Base-by-base conservation (phyloP, 331 rosid species). In the Stylosanthes scabra region DNA sequence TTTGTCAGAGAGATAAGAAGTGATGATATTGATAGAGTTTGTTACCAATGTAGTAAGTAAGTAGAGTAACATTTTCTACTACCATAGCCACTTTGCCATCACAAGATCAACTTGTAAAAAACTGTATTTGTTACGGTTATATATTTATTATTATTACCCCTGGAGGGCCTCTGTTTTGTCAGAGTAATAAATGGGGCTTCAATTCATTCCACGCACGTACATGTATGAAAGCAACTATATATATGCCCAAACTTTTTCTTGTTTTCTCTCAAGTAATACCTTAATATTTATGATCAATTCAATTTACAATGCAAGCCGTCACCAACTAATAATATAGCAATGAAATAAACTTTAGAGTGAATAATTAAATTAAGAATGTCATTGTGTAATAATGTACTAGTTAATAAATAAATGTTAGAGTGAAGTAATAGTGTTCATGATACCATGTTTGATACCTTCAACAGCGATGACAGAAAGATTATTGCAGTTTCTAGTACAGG, bases 81-180 rank as follows among this genome's bases (percentile, higher is more conserved):
- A 0, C 59, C 58, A 40, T n/a, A 47, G 34, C 12, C 27, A 20
- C 46, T 75, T 65, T 75, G 27, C 55, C 28, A 81, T 82, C 82
- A 81, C 85, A 81, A 25, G 41, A 29, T 76, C 58, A 76, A 81
- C 85, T 81, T 59, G 66, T 59, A 65, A 70, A 70, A 76, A 4
- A 1, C 3, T 2, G 12, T 54, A 47, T 52, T 50, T 3, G 76
- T 78, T 66, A 29, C 9, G 74, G 59, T 72, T 66, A 39, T 66
- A 68, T 50, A 9, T 60, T 29, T 58, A 60, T 25, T n/a, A 8
- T 34, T 34, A 34, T 6, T 20, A 20, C 70, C 29, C 34, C 34
- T 31, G 37, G 39, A 34, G 39, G 68, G 60, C 77, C 45, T 72
- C 1, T 4, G 44, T 5, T 11, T 12, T 72, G 71, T 52, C 82